A percentile compares a stretch with the other conserved stretches of the same genome.
Evolutionary conservation across 2,329 filamentous ascomycete species (phyloP).

Genomic region (Colletotrichum sp.): DNA sequence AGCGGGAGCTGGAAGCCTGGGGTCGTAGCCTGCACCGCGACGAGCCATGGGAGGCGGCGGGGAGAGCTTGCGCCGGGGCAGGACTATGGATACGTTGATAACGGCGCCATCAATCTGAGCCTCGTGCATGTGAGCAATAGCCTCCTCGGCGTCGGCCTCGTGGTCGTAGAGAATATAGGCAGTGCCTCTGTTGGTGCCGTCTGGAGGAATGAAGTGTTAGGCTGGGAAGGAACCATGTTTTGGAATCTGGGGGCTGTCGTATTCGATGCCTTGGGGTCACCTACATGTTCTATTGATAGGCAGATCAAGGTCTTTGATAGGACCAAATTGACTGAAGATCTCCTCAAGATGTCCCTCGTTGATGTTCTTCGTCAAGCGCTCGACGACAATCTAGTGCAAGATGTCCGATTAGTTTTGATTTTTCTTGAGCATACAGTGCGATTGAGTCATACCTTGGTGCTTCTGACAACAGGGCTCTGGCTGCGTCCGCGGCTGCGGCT

Average conservation of each 20-base stretch:
- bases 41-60: slow-evolving; percentile 76
- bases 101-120: slow-evolving; percentile 86
- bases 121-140: slow-evolving; percentile 97
- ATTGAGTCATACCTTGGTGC: slow-evolving; percentile 55
- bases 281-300: slow-evolving; percentile 73
- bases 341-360: slow-evolving; percentile 87
- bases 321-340: slow-evolving; percentile 89
- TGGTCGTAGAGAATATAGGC: slow-evolving; percentile 88
- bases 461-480: slow-evolving; percentile 39
- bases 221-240: neutral
- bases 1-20: slow-evolving; percentile 50
- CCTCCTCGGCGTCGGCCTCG: slow-evolving; percentile 80
- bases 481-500: slow-evolving; percentile 31
- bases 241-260: neutral
- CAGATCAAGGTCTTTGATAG: slow-evolving; percentile 85
- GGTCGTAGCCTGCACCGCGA: slow-evolving; percentile 64
- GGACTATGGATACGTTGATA: slow-evolving; percentile 87
- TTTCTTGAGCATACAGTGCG: neutral
- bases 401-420: neutral
- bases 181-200: slow-evolving; percentile 88
- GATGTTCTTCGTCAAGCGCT: slow-evolving; percentile 94
- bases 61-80: slow-evolving; percentile 83
- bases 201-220: slow-evolving; percentile 46
- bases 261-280: neutral
- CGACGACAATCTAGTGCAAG: slow-evolving; percentile 81